These are phyloP conservation scores for Sicyos baderoa DNA, from an alignment of 306 rosid genomes.

Conservation along the genomic window DNA sequence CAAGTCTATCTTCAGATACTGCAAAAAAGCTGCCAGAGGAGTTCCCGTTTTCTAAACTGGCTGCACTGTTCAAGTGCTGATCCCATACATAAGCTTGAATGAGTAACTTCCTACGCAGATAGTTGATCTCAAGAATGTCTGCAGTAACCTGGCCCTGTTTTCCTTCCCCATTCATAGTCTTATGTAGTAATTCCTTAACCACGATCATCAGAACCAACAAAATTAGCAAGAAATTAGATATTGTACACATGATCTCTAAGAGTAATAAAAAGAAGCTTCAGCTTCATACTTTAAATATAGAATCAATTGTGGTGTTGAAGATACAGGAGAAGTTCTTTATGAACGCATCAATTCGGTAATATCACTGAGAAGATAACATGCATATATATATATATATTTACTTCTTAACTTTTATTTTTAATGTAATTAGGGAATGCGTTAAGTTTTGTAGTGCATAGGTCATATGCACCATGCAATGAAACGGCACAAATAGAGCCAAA, in stretches of 20 bases:
- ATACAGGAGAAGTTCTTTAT: not conserved
- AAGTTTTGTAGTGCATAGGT: not conserved
- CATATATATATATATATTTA: not conserved
- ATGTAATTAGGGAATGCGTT: not conserved
- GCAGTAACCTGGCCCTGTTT: constrained; percentile 51
- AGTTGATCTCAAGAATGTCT: constrained; percentile 81
- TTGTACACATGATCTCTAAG: not conserved
- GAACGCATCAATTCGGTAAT: not conserved
- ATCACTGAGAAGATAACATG: not conserved
- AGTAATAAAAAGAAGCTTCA: not conserved
- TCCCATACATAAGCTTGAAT: constrained; percentile 89
- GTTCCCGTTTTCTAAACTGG: constrained; percentile 31
- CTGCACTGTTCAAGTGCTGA: constrained; percentile 52
- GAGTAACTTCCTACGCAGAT: constrained; percentile 69
- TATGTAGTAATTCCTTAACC: constrained; percentile 55
- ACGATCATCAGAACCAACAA: constrained; percentile 13
- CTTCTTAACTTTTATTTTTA: not conserved
- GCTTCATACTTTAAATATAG: not conserved
- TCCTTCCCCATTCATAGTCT: constrained; percentile 48
- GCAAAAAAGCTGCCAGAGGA: constrained; percentile 31
- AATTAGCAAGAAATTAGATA: constrained; percentile 4
- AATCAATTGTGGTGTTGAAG: not conserved
- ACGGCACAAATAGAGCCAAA: not conserved
- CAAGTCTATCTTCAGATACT: constrained; percentile 37
- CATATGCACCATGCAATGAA: not conserved